Evolutionary conservation across 352 stramenopile species (phyloP).

Genomic region (Globisporangium middletonii): DNA sequence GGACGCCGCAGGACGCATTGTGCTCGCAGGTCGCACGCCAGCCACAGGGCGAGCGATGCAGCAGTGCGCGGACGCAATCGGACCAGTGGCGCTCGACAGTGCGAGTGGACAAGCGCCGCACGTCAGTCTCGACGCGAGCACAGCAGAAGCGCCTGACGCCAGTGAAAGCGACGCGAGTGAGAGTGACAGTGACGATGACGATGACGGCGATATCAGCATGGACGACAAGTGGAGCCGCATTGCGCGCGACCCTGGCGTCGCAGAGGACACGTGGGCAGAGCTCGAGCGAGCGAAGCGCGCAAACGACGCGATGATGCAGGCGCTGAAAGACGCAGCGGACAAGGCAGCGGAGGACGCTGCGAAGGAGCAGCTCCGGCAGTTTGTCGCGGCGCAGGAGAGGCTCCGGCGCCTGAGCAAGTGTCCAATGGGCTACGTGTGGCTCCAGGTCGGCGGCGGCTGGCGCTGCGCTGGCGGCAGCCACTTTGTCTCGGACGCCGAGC

Average conservation of each 20-base stretch:
- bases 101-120: constrained; percentile 7
- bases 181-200: constrained; percentile 12
- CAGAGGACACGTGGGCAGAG: constrained; percentile 60
- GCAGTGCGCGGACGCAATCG: constrained; percentile 6
- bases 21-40: constrained; percentile 37
- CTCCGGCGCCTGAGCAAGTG: constrained; percentile 62
- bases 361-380: constrained; percentile 27
- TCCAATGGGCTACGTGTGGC: constrained; percentile 62
- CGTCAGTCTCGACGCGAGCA: neutral
- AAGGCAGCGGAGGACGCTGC: constrained; percentile 12
- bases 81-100: constrained; percentile 2
- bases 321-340: constrained; percentile 10
- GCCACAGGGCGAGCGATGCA: constrained; percentile 25
- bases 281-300: constrained; percentile 53
- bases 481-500: constrained; percentile 59
- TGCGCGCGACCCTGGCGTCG: constrained; percentile 45
- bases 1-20: constrained; percentile 20
- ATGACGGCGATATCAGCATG: constrained; percentile 11
- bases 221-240: constrained; percentile 10
- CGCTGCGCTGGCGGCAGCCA: constrained; percentile 74
- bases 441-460: constrained; percentile 52
- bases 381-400: constrained; percentile 38
- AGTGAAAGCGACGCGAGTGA: neutral
- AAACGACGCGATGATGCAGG: constrained; percentile 34
- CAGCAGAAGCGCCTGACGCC: neutral